Evolutionary conservation across 202 grass and related monocot species (phyloP), one percentile per base, ranked within the genome.

Genomic region (Cymbopogon flexuosus): DNA sequence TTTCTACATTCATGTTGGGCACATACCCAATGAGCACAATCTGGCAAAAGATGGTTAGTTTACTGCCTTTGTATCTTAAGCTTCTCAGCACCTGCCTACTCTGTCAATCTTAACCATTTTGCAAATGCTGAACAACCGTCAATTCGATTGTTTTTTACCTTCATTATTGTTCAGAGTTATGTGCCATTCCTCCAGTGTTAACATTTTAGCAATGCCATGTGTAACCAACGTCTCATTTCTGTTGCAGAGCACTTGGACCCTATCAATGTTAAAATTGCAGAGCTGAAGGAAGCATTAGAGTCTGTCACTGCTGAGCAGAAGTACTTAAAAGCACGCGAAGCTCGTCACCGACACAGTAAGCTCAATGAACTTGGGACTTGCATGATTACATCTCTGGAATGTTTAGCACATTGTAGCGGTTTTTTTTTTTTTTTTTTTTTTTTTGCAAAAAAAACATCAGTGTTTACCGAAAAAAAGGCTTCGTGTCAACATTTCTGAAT

Each of bases 21-120:
- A 99, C 88, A 99, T 99, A 75, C 96, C 96, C 43, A 95, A 99
- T 40, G 92, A 99, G 80, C 96, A 99, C 70, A 87, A 93, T 83
- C 73, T 99, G n/a, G 96, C 92, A 0, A 95, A 99, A 82, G 96
- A 99, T 88, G 96, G 96, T 98, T 89, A 86, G 88, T 86, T 23
- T 62, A 79, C 10, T 86, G 33, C 8, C 60, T 10, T 12, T 84
- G 6, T 87, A 79, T 57, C 58, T 88, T 77, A 31, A 70, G 29
- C 6, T 31, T 82, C 62, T 39, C n/a, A n/a, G n/a, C n/a, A n/a
- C 19, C 23, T 73, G 11, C 46, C 22, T 87, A 39, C 30, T 58
- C 31, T 54, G 16, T 43, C 37, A 41, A 72, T 65, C 30, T 54
- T 33, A 16, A 40, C 56, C 3, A 2, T 58, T 58, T 73, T 60